Evolutionary conservation across 371 early-diverging fungal species (phyloP), one percentile per base, ranked within the genome.

Genomic region (Capillidium heterosporum): DNA sequence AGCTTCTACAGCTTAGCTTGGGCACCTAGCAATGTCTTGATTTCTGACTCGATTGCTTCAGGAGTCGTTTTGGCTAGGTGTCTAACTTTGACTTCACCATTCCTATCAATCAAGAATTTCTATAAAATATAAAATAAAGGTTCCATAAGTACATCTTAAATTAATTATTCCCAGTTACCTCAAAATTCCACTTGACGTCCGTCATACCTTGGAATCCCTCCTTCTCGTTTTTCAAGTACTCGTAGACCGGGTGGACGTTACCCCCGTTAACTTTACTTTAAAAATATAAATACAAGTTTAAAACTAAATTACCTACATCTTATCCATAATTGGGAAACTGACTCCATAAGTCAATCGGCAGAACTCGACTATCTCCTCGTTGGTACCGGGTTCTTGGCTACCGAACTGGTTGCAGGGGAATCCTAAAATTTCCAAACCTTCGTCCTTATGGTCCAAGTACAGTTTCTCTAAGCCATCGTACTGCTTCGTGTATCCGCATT

Each of bases 381-480:
- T 66, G 35, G 60, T 65, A 10, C 74, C 78, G 24, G 80, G 78
- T 57, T 81, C 81, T 63, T 95, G 95, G 35, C 65, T 65, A 11
- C 75, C 75, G 64, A 92, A 90, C 71, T 90, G 89, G 63, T 89
- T 92, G 60, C 89, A 88, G 28, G 96, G 96, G 60, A 89, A 91
- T 13, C 85, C 87, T 44, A 87, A 68, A 32, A 88, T 64, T 32
- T 71, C 76, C 39, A 86, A 71, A 15, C 87, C 92, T 53, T 76
- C 63, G 53, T 84, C 86, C 46, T 81, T 71, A 72, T 87, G 85
- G 61, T 84, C 75, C 47, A 89, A 63, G 75, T 89, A 72, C 35
- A 98, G 72, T 24, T 72, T 60, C 69, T 86, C 84, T 21, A 99
- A 73, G 21, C 81, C 86, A 29, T 64, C 59, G 70, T 93, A 95